Evolutionary conservation across 202 grass and related monocot genomes (phyloP).

Genomic region (Dendrocalamus latiflorus): DNA sequence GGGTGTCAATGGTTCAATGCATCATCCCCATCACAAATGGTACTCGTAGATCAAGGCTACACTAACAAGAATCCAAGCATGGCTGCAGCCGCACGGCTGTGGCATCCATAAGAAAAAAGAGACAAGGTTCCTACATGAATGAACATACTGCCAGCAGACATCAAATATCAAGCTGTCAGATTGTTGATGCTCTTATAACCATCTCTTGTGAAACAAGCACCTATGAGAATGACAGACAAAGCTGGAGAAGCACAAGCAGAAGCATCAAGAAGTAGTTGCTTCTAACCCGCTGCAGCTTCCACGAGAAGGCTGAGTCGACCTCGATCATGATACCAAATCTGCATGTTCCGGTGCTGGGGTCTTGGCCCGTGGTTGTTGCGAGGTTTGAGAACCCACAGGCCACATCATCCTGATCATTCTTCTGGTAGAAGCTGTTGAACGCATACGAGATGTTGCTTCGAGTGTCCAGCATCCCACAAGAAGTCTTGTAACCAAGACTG

Average conservation of each 20-base stretch:
- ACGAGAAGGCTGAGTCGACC: conserved; percentile 55
- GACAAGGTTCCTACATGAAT: conserved; percentile 45
- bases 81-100: not conserved
- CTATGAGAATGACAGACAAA: conserved; percentile 48
- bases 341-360: conserved; percentile 76
- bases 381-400: conserved; percentile 73
- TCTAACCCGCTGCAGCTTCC: conserved; percentile 15
- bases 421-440: conserved; percentile 93
- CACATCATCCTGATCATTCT: conserved; percentile 90
- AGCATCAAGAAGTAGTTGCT: conserved; percentile 19
- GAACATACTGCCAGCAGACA: conserved; percentile 38
- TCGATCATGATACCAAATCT: conserved; percentile 87
- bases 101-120: not conserved
- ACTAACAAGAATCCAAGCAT: conserved; percentile 31
- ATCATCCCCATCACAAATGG: conserved; percentile 21
- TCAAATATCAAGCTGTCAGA: conserved; percentile 42
- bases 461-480: conserved; percentile 61
- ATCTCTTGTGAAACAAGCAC: conserved; percentile 5
- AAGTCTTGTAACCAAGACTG: conserved; percentile 85
- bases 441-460: conserved; percentile 89
- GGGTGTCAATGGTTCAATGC: too few relatives aligned
- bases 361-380: conserved; percentile 63
- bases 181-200: not conserved
- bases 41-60: conserved; percentile 19
- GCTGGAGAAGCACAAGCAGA: conserved; percentile 44